A percentile compares a stretch with the other conserved stretches of the same genome.
These are phyloP conservation scores for Pilobolus umbonatus DNA, from an alignment of 192 early-diverging fungal species.

Conservation along the genomic window DNA sequence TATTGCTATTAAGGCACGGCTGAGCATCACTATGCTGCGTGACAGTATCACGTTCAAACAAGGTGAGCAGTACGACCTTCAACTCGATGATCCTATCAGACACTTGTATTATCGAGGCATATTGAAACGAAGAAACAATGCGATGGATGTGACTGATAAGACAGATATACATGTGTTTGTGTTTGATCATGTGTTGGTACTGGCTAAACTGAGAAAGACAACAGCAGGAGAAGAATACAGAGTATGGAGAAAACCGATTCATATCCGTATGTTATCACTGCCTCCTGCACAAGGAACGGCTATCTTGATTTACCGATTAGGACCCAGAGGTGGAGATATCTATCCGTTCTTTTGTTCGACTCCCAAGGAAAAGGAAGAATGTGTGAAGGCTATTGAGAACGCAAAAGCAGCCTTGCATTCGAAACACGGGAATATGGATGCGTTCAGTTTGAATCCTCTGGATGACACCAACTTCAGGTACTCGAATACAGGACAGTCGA, in stretches of 20 bases:
- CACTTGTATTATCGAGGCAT: slow-evolving; percentile 73
- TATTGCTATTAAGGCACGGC: slow-evolving; percentile 4
- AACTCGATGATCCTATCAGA: slow-evolving; percentile 65
- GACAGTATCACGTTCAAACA: slow-evolving; percentile 29
- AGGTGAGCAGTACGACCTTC: slow-evolving; percentile 56
- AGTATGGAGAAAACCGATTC: slow-evolving; percentile 68
- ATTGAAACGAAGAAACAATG: slow-evolving; percentile 47
- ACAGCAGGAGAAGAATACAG: slow-evolving; percentile 56
- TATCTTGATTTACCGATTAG: slow-evolving; percentile 24
- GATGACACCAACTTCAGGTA: slow-evolving; percentile 45
- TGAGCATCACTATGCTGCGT: slow-evolving; percentile 17
- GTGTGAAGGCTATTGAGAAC: slow-evolving; percentile 77
- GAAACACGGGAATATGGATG: slow-evolving; percentile 31
- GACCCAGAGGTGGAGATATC: slow-evolving; percentile 44
- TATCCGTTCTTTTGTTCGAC: slow-evolving; percentile 69
- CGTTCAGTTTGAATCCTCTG: slow-evolving; percentile 51
- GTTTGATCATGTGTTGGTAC: slow-evolving; percentile 83
- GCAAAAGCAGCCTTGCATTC: slow-evolving; percentile 43
- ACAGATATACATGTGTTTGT: slow-evolving; percentile 76
- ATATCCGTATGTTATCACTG: slow-evolving; percentile 59
- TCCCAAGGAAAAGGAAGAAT: slow-evolving; percentile 63
- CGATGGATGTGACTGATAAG: slow-evolving; percentile 46
- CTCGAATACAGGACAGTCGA: not conserved
- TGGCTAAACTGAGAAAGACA: slow-evolving; percentile 62
- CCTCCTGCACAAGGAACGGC: not conserved